Base-by-base conservation (phyloP, 176 grass and related monocot genomes). In the Tillandsia leiboldiana region DNA sequence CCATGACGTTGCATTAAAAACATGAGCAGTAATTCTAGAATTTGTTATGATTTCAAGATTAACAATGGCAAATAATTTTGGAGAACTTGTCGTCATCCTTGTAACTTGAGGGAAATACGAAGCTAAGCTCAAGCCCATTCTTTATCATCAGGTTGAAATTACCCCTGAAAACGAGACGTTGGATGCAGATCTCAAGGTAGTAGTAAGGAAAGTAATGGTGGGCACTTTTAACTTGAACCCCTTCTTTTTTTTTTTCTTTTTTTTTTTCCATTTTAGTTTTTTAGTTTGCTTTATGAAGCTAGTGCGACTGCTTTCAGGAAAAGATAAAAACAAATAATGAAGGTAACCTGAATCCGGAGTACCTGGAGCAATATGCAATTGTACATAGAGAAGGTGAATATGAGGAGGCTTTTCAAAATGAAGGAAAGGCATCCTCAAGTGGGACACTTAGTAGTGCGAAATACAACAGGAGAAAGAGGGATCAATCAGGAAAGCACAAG, bases 131-230 rank as follows among this genome's bases (percentile, higher is more conserved):
- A 42, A 42, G 5, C 33, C 33, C 33, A 42, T 7, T 42, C 4
- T 42, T 42, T 42, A 42, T 42, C 33, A 42, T 42, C 7, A 42
- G 33, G 33, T 42, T 42, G 33, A 42, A 42, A 7, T 87, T 72
- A 22, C 74, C 17, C 89, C 94, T 65, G 84, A 83, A 62, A 67
- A 69, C 70, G 92, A 81, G 84, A 91, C 94, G 51, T 72, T 97
- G 77, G 94, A 92, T 72, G 89, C 90, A 50, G 94, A 90, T 56
- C 94, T 97, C 69, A 79, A 91, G 20, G 89, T 83, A 72, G 94
- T 81, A 75, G 89, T 86, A 54, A 73, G 63, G 64, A 84, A 92
- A 83, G 89, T 90, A 52, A 82, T 85, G 81, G 93, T 96, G 66
- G 81, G 81, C 24, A 74, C 11, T 29, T 20, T 10, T 1, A 58